Conservation (phyloP, 1,284 basidiomycete species). For the Malassezia equina region DNA sequence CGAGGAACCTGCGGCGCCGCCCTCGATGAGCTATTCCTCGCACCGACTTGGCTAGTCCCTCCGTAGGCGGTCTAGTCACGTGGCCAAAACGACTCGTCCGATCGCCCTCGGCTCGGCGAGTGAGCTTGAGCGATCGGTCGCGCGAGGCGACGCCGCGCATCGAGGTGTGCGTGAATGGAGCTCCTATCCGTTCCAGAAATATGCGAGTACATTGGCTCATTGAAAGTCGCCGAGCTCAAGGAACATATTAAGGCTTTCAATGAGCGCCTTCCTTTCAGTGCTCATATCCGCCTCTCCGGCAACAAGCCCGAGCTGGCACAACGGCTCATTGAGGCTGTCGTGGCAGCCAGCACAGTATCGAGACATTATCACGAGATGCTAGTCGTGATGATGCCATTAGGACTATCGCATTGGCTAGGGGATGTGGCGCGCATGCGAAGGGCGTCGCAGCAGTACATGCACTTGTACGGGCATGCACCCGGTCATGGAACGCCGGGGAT, state of each 20-base stretch:
- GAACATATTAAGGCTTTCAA: constrained; percentile 30
- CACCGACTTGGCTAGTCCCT: no score
- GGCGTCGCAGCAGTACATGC: constrained; percentile 1
- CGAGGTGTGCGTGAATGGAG: background rate
- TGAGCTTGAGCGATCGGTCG: background rate
- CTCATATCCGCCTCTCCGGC: constrained; percentile 23
- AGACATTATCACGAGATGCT: constrained; percentile 20
- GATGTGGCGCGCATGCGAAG: background rate
- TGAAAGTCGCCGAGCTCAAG: constrained; percentile 33
- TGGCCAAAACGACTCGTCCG: background rate
- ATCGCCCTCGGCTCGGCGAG: background rate
- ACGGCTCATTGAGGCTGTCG: constrained; percentile 20
- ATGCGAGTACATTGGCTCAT: constrained; percentile 16
- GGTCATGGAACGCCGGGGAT: background rate
- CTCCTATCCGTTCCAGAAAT: background rate
- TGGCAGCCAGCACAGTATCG: constrained; percentile 12
- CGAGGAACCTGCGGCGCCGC: background rate
- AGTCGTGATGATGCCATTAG: constrained; percentile 21
- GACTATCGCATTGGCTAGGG: constrained; percentile 1
- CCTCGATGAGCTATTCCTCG: background rate
- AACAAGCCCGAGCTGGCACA: constrained; percentile 31
- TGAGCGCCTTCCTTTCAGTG: constrained; percentile 19
- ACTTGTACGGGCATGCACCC: constrained; percentile 6
- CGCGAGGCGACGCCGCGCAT: background rate
- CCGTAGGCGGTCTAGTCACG: background rate